phyloP scores from a whole-genome alignment of 129 eudicot species.

The Solidago caesia region DNA sequence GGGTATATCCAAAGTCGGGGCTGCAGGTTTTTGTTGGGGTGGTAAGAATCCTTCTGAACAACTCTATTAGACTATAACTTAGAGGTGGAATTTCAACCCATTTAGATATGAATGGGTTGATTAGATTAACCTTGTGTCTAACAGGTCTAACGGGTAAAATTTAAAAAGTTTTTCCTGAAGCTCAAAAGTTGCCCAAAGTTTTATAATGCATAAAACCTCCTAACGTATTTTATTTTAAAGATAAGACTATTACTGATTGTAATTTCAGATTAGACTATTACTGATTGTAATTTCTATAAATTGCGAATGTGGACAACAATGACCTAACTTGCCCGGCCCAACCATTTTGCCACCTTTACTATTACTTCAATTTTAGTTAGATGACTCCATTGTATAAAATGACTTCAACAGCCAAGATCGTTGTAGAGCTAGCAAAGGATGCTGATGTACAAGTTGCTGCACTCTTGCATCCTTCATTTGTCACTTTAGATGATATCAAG shows the following conservation, averaged over 20 bases:
- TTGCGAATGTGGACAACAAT: background rate
- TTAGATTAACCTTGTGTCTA: background rate
- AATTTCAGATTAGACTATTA: background rate
- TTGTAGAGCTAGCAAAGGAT: conserved; percentile 38
- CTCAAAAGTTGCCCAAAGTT: too few species aligned
- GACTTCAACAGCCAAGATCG: conserved; percentile 36
- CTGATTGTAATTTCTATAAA: background rate
- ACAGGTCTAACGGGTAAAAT: background rate
- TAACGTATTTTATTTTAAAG: background rate
- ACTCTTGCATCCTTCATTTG: conserved; percentile 68
- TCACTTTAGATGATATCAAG: conserved; percentile 53
- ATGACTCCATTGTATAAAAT: conserved; percentile 6
- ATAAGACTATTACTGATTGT: background rate
- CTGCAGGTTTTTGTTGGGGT: conserved; percentile 92
- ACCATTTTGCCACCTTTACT: background rate
- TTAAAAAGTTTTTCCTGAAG: background rate
- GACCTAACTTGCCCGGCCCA: background rate
- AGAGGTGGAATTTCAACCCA: background rate
- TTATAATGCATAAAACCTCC: background rate
- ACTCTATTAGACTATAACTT: background rate
- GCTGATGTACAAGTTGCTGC: conserved; percentile 51
- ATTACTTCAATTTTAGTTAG: background rate
- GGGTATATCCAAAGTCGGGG: conserved; percentile 65
- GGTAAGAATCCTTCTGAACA: conserved; percentile 40
- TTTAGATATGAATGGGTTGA: background rate